Evolutionary conservation across 805 yeast species (phyloP), one percentile per base, ranked within the genome.

Genomic region (Sungouiella blattae): DNA sequence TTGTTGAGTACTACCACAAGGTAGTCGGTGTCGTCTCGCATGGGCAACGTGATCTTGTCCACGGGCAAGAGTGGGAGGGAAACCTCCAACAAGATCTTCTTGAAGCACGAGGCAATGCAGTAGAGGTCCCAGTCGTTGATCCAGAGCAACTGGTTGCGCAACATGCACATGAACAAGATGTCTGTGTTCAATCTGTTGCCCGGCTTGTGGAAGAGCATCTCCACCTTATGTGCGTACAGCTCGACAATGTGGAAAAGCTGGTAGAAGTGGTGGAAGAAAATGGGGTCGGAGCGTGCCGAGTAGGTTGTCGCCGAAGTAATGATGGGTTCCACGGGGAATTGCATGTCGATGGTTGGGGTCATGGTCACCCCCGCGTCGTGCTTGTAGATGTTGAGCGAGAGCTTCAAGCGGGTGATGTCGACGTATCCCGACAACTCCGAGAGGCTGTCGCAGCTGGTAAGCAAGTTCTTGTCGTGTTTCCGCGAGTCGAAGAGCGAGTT

Each of bases 361-460:
- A 38, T 28, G 18, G 49, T 37, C 39, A 45, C 49, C 36, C 72
- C 71, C 39, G 71, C 70, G 47, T 87, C 84, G 50, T 81, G 80
- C 26, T 80, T 60, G 55, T 87, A 88, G 5, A 87, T 84, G 31
- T 78, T 75, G 27, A 89, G 69, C 2, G 89, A 80, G 27, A 91
- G 80, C 44, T 89, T 80, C 29, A 91, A 60, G 36, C 72, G 72
- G 3, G 94, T 82, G 28, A 91, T 77, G 57, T 89, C 96, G 15
- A 89, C 64, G 42, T 71, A 58, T 23, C 67, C 64, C 4, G 85
- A 73, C 28, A 83, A 64, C 24, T 73, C 78, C n/a, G 77, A 61
- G 23, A 83, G 56, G 11, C 46, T 30, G 9, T 35, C 42, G 18
- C 52, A 43, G 32, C 50, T 45, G 7, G 43, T 37, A 16, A 51